Evolutionary conservation across 1,284 basidiomycete genomes (phyloP), one percentile per base, ranked within the genome.

Genomic region (Dichomitus squalens): DNA sequence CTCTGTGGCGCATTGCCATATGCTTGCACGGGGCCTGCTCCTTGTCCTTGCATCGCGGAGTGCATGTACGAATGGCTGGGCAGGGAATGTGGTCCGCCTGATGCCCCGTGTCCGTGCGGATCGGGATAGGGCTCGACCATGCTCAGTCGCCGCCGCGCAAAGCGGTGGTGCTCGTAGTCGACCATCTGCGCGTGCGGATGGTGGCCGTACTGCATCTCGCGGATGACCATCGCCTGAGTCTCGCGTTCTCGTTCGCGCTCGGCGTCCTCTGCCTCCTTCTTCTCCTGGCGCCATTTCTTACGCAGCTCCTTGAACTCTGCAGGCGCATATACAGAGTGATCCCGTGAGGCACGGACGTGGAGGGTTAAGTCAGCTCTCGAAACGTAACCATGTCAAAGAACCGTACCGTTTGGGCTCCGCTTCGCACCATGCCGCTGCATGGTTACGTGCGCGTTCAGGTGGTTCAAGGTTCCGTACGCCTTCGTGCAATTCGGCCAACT

Each of bases 221-320:
- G 57, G 48, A 63, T 59, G 49, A 55, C 56, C 40, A 62, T 52
- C 11, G 55, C 53, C 31, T 54, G 58, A 6, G 46, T 57, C 18
- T 64, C 58, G 20, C 68, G 67, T 38, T 67, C 68, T 33, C 65
- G 66, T 35, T 68, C 64, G 53, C 69, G 68, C 7, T 68, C 66
- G 21, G 55, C 55, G 35, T 72, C 70, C 43, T 72, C 70, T 7
- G 60, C 80, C 64, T 93, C 91, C 74, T 95, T 93, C 80, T 96
- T 98, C 67, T 88, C 85, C 76, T 93, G 93, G 53, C 95, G 86
- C 95, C 95, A 97, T 66, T 92, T 90, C 73, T 96, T 97, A 61
- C 96, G 87, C 71, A 97, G 88, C 69, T 98, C 96, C 73, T 97
- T 98, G 81, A 98, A 98, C 78, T 98, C 96, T 96, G 72, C 18